These are phyloP conservation scores for Fusarium mangiferae DNA, from an alignment of 2,329 filamentous ascomycete species.

Conservation along the genomic window DNA sequence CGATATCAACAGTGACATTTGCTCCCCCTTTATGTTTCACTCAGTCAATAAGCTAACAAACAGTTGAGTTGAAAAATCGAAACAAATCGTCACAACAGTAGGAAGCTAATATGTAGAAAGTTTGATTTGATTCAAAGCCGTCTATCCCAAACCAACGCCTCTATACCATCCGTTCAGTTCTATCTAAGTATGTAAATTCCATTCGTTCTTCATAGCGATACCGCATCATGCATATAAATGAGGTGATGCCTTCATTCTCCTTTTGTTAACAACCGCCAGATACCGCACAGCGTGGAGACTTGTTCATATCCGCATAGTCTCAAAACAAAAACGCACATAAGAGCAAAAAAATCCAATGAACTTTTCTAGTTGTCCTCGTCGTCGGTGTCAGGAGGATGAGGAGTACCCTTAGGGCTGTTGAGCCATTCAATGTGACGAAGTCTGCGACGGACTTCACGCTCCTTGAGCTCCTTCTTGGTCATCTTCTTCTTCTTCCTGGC, in stretches of 20 bases:
- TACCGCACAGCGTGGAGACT: constrained; percentile 14
- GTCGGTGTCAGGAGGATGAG: constrained; percentile 79
- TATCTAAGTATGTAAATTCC: constrained; percentile 31
- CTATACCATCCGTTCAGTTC: constrained; percentile 38
- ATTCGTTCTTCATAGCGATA: constrained; percentile 31
- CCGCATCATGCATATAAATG: constrained; percentile 10
- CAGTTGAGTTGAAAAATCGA: background rate
- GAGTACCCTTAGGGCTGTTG: constrained; percentile 86
- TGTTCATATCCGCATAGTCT: constrained; percentile 15
- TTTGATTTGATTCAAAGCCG: constrained; percentile 35
- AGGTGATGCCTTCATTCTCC: constrained; percentile 11
- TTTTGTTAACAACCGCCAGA: constrained; percentile 10
- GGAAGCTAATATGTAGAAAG: constrained; percentile 12
- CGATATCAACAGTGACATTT: background rate
- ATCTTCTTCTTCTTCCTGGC: constrained; percentile 97
- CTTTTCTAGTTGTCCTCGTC: constrained; percentile 66
- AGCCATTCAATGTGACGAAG: constrained; percentile 88
- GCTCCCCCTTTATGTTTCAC: background rate
- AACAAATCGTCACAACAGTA: background rate
- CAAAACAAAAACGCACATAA: constrained; percentile 7
- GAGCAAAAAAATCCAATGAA: constrained; percentile 10
- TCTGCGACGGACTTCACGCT: constrained; percentile 85
- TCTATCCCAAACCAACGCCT: constrained; percentile 44
- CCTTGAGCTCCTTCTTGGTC: constrained; percentile 96
- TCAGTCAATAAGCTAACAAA: background rate